phyloP scores from a whole-genome alignment of 202 grass and related monocot species.

The Digitaria exilis region DNA sequence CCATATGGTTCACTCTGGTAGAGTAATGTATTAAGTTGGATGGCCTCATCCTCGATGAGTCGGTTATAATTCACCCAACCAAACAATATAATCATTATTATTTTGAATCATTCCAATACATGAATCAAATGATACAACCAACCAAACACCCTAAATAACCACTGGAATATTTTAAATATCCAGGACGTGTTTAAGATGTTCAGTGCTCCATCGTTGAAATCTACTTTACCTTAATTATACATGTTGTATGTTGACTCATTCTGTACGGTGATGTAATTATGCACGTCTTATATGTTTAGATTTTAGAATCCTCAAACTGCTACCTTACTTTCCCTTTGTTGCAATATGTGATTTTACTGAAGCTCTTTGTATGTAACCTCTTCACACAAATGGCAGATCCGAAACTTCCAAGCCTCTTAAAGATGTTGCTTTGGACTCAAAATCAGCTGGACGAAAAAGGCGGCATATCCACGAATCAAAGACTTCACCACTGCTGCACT shows the following conservation, averaged over 20 bases:
- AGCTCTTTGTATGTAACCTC: neutral
- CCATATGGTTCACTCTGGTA: too few species aligned
- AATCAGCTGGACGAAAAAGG: slow-evolving; percentile 87
- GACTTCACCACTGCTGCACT: slow-evolving; percentile 65
- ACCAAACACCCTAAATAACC: too few species aligned
- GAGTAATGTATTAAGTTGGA: too few species aligned
- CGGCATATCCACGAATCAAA: slow-evolving; percentile 75
- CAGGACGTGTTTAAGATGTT: neutral
- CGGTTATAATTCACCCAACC: too few species aligned
- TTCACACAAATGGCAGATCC: too few species aligned
- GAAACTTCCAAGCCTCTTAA: slow-evolving; percentile 91
- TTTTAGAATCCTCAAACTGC: neutral
- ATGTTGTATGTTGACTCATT: neutral
- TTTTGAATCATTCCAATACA: too few species aligned
- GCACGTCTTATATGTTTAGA: neutral
- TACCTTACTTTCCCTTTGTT: neutral
- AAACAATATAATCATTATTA: too few species aligned
- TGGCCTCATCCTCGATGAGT: too few species aligned
- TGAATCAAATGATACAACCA: too few species aligned
- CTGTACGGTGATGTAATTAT: too few species aligned
- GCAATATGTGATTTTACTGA: neutral
- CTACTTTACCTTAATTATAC: neutral
- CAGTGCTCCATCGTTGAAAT: neutral
- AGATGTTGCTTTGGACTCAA: slow-evolving; percentile 93
- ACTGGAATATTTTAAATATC: slow-evolving; percentile 8